Evolutionary conservation across 2,329 filamentous ascomycete species (phyloP).

Genomic region (Fusarium clavum): DNA sequence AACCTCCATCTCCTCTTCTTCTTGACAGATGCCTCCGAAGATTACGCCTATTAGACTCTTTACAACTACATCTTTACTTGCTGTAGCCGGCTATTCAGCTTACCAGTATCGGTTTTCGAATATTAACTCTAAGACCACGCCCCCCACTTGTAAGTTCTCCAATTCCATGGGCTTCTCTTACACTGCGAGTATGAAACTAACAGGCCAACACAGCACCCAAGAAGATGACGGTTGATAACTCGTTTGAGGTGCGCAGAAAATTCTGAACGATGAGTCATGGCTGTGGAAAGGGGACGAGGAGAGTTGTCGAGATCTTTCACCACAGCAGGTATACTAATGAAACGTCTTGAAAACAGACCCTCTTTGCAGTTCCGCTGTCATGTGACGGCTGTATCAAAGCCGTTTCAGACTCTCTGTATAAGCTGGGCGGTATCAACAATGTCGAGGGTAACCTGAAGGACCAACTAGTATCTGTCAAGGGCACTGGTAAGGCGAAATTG

Average conservation of each 20-base stretch:
- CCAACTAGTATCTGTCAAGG: slow-evolving; percentile 86
- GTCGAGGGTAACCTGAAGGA: slow-evolving; percentile 85
- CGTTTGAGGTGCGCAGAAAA: slow-evolving; percentile 58
- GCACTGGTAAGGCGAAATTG: slow-evolving; percentile 69
- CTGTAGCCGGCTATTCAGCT: slow-evolving; percentile 47
- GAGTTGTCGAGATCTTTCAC: slow-evolving; percentile 29
- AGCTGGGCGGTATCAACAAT: slow-evolving; percentile 82
- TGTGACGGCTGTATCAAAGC: slow-evolving; percentile 91
- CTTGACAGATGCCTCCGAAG: slow-evolving; percentile 45
- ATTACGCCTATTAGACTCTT: slow-evolving; percentile 45
- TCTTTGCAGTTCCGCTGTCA: slow-evolving; percentile 93
- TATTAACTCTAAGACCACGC: slow-evolving; percentile 33
- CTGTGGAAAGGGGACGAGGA: slow-evolving; percentile 43
- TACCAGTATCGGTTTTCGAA: slow-evolving; percentile 46
- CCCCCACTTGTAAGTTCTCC: slow-evolving; percentile 41
- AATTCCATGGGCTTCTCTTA: slow-evolving; percentile 40
- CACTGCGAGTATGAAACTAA: slow-evolving; percentile 43
- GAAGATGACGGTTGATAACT: slow-evolving; percentile 59
- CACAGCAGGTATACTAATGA: slow-evolving; percentile 50
- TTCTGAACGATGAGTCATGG: slow-evolving; percentile 38
- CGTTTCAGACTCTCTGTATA: slow-evolving; percentile 81
- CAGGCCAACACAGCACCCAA: slow-evolving; percentile 28
- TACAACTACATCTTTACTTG: slow-evolving; percentile 46
- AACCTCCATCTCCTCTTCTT: slow-evolving; percentile 20
- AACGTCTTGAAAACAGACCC: slow-evolving; percentile 70